These are phyloP conservation scores for Epichloe uncinata DNA, from an alignment of 2,329 filamentous ascomycete species.

Conservation along the genomic window DNA sequence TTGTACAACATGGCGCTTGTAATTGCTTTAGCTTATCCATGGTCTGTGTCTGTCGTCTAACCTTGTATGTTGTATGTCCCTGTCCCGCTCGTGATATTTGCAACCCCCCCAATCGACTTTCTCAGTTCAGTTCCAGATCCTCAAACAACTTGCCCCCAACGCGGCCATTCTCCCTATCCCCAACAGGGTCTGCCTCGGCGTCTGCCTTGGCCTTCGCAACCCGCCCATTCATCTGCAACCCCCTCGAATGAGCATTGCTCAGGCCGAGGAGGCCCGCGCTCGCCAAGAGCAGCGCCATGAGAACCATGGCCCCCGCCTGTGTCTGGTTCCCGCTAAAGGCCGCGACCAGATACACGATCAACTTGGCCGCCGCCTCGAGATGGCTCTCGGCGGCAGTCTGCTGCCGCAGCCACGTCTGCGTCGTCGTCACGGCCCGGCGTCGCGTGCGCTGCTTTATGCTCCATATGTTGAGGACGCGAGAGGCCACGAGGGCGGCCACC, in stretches of 20 bases:
- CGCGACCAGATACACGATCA: slow-evolving; percentile 45
- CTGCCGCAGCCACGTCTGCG: slow-evolving; percentile 38
- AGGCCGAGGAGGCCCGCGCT: slow-evolving; percentile 40
- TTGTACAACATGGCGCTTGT: too few relatives aligned
- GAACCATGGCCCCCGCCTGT: slow-evolving; percentile 35
- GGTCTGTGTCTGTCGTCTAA: too few relatives aligned
- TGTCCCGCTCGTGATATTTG: neutral
- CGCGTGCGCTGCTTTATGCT: slow-evolving; percentile 36
- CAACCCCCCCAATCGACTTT: neutral
- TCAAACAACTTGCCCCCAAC: neutral
- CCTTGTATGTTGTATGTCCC: neutral
- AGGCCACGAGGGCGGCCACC: slow-evolving; percentile 35
- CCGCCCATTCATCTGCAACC: slow-evolving; percentile 38
- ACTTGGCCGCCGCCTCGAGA: slow-evolving; percentile 37
- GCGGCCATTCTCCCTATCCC: slow-evolving; percentile 2
- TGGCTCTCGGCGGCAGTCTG: slow-evolving; percentile 37
- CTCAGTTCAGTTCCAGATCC: neutral
- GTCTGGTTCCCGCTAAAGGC: slow-evolving; percentile 42
- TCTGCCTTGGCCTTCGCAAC: slow-evolving; percentile 17
- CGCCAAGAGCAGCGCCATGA: slow-evolving; percentile 37
- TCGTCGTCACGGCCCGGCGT: slow-evolving; percentile 39
- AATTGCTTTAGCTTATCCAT: too few relatives aligned
- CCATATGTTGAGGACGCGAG: slow-evolving; percentile 42
- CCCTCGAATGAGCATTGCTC: slow-evolving; percentile 36
- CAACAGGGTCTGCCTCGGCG: neutral